A percentile compares a stretch with the other conserved stretches of the same genome.
Conservation (phyloP, 257 asterid species). For the Ilex aquifolium region DNA sequence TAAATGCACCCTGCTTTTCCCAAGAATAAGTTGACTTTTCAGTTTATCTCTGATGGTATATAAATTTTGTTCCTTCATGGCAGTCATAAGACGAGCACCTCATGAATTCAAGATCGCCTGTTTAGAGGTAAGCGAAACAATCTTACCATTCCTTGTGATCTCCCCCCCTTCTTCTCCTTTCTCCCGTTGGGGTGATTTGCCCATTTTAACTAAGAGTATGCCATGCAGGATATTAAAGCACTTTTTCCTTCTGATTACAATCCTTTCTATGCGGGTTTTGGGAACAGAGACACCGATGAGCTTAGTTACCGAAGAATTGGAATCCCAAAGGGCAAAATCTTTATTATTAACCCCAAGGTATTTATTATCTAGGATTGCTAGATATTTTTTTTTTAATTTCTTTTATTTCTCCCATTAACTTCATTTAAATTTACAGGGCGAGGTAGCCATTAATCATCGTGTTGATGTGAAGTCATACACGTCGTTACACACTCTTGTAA, state of each 20-base stretch:
- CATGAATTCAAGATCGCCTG: conserved; percentile 98
- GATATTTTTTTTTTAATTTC: background rate
- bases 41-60: conserved; percentile 11
- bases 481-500: conserved; percentile 82
- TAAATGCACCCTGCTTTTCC: too few relatives aligned
- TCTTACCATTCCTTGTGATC: background rate
- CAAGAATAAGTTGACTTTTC: background rate
- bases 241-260: conserved; percentile 89
- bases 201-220: background rate
- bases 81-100: conserved; percentile 98
- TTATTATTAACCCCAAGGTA: conserved; percentile 97
- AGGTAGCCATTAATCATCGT: conserved; percentile 93
- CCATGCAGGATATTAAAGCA: conserved; percentile 92
- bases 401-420: conserved; percentile 4
- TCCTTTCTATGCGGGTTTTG: conserved; percentile 98
- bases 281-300: conserved; percentile 97
- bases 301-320: conserved; percentile 97
- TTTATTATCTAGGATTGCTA: background rate
- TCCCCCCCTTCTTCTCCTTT: background rate
- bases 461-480: conserved; percentile 90
- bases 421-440: conserved; percentile 55
- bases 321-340: conserved; percentile 96
- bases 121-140: conserved; percentile 62
- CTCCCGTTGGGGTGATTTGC: background rate
- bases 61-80: conserved; percentile 8